Evolutionary conservation across 2,329 filamentous ascomycete genomes (phyloP).

Genomic region (Stenocarpella maydis): DNA sequence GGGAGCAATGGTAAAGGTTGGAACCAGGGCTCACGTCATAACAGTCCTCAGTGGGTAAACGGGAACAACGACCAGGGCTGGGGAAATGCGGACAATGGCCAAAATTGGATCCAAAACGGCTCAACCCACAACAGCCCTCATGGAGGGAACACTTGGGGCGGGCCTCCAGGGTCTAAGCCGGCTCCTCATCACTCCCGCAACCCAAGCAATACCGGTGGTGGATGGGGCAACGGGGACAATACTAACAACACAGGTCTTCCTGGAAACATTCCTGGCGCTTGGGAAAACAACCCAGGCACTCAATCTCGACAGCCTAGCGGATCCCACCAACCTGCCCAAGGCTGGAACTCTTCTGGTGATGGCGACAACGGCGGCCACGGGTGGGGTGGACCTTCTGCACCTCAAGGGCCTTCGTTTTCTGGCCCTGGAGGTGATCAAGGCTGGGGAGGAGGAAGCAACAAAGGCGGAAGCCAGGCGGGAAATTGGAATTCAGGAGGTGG

Average conservation of each 20-base stretch:
- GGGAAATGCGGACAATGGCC: not conserved
- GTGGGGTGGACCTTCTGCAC: not conserved
- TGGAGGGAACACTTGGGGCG: constrained; percentile 6
- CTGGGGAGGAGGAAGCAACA: constrained; percentile 2
- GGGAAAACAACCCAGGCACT: not conserved
- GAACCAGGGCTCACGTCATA: not conserved
- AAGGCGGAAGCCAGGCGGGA: not conserved
- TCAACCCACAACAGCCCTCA: constrained; percentile 13
- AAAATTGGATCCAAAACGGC: not conserved
- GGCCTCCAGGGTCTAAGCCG: constrained; percentile 19
- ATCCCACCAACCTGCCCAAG: constrained; percentile 4
- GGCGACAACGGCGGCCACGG: not conserved
- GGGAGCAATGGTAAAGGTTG: not conserved
- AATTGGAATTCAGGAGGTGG: constrained; percentile 4
- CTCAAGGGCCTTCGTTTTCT: not conserved
- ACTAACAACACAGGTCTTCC: constrained; percentile 9
- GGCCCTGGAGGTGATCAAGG: not conserved
- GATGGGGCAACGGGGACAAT: constrained; percentile 5
- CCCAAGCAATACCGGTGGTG: constrained; percentile 1
- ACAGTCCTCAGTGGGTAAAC: constrained; percentile 1
- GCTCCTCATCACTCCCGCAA: not conserved
- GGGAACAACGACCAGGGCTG: not conserved
- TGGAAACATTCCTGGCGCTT: constrained; percentile 16
- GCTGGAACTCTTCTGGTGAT: not conserved
- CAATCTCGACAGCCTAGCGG: constrained; percentile 1